Conservation (phyloP, 805 yeast genomes). For the Cyberlindnera petersonii region DNA sequence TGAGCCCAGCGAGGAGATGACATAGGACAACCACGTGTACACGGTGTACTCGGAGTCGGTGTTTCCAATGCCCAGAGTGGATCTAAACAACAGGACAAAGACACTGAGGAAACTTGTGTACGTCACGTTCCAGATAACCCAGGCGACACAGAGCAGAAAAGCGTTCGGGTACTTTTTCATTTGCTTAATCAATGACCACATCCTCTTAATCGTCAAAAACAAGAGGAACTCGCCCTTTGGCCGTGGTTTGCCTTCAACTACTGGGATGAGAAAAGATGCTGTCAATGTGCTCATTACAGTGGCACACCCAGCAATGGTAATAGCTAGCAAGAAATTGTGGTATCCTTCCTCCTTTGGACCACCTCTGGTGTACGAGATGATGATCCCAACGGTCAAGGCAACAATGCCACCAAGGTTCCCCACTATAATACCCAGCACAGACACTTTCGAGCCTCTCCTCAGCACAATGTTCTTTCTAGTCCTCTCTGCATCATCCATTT, state of each 20-base stretch:
- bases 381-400: slow-evolving; percentile 36
- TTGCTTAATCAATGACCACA: slow-evolving; percentile 24
- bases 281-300: slow-evolving; percentile 29
- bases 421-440: slow-evolving; percentile 35
- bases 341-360: slow-evolving; percentile 29
- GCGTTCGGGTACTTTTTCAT: slow-evolving; percentile 34
- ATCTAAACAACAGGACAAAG: slow-evolving; percentile 35
- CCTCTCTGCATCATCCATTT: slow-evolving; percentile 22
- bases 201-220: slow-evolving; percentile 29
- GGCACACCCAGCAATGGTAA: slow-evolving; percentile 36
- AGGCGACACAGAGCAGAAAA: slow-evolving; percentile 33
- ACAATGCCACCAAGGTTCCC: slow-evolving; percentile 38
- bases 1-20: slow-evolving; percentile 34
- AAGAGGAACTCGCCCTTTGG: slow-evolving; percentile 29
- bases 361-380: slow-evolving; percentile 32
- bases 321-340: slow-evolving; percentile 35
- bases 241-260: slow-evolving; percentile 27
- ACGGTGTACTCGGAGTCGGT: slow-evolving; percentile 38
- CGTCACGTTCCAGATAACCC: slow-evolving; percentile 41
- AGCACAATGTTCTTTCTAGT: slow-evolving; percentile 27
- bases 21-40: slow-evolving; percentile 35
- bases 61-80: slow-evolving; percentile 37
- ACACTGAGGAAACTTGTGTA: slow-evolving; percentile 35
- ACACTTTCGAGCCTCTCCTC: slow-evolving; percentile 33
- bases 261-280: slow-evolving; percentile 32